Percentiles rank a stretch among this genome's conserved stretches.
Evolutionary conservation across 1,284 basidiomycete species (phyloP).

Genomic region (Ustilago nuda): DNA sequence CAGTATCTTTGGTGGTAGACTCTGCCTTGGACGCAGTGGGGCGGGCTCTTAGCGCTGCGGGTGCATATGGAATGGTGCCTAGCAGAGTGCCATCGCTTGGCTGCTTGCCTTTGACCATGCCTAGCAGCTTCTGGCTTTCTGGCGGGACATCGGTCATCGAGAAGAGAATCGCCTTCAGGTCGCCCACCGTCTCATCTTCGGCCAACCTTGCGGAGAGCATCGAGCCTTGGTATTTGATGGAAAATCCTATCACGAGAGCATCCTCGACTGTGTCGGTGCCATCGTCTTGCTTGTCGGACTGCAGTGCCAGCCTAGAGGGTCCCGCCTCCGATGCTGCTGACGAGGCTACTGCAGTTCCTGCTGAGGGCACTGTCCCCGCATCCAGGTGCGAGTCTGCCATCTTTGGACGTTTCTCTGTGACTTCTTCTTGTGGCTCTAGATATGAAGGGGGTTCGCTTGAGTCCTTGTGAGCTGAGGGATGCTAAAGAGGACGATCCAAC

Average conservation of each 20-base stretch:
- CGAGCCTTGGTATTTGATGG: conserved; percentile 50
- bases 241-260: conserved; percentile 38
- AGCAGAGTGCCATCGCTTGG: conserved; percentile 71
- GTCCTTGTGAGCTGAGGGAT: not conserved
- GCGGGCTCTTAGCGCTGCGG: conserved; percentile 40
- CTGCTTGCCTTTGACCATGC: conserved; percentile 84
- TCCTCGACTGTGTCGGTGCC: conserved; percentile 1
- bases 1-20: conserved; percentile 24
- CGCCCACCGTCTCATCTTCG: conserved; percentile 58
- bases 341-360: not conserved
- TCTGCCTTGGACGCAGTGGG: conserved; percentile 13
- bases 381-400: conserved; percentile 10
- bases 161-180: conserved; percentile 72
- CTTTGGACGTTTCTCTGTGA: conserved; percentile 5
- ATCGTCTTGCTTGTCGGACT: conserved; percentile 6
- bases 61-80: conserved; percentile 41
- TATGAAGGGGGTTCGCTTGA: not conserved
- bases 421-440: not conserved
- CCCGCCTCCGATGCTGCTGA: conserved; percentile 19
- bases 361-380: not conserved
- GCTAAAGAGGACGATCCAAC: not conserved
- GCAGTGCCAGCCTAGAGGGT: conserved; percentile 21
- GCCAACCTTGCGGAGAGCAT: conserved; percentile 40
- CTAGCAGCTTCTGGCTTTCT: conserved; percentile 88
- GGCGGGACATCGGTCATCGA: conserved; percentile 82